Percentiles rank a stretch among this genome's conserved stretches.
Evolutionary conservation across 2,329 filamentous ascomycete species (phyloP).

Genomic region (Trichoderma atroviride): DNA sequence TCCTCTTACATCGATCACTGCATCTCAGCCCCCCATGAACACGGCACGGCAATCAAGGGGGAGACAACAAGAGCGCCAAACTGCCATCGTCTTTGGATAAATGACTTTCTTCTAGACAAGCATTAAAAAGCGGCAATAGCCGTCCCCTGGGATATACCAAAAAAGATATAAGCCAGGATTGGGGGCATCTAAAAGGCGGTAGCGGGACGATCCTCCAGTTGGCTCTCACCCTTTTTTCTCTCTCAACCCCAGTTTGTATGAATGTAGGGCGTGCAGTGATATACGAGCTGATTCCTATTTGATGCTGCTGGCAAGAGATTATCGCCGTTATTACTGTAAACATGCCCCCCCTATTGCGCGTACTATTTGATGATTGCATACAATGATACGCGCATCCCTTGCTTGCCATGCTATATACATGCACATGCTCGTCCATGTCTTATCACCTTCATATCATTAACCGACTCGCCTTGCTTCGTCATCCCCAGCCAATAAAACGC

Average conservation of each 20-base stretch:
- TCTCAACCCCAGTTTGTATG: neutral
- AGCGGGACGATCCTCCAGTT: slow-evolving; percentile 23
- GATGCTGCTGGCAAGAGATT: neutral
- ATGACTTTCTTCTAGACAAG: neutral
- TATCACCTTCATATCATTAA: neutral
- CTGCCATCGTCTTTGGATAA: neutral
- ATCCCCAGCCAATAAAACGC: neutral
- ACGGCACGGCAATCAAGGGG: neutral
- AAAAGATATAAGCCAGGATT: neutral
- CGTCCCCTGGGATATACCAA: neutral
- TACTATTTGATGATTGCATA: slow-evolving; percentile 16
- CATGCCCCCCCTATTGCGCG: neutral
- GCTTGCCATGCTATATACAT: neutral
- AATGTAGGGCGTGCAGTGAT: neutral
- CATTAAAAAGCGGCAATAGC: slow-evolving; percentile 3
- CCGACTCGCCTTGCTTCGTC: neutral
- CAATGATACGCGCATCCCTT: neutral
- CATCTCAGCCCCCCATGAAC: neutral
- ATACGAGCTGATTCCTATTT: neutral
- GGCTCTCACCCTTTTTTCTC: neutral
- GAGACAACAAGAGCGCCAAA: neutral
- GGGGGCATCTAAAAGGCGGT: slow-evolving; percentile 16
- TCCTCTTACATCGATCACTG: neutral
- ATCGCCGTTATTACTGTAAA: neutral
- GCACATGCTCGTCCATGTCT: neutral